Evolutionary conservation across 1,284 basidiomycete species (phyloP), one percentile per base, ranked within the genome.

Genomic region (Fistulina hepatica): DNA sequence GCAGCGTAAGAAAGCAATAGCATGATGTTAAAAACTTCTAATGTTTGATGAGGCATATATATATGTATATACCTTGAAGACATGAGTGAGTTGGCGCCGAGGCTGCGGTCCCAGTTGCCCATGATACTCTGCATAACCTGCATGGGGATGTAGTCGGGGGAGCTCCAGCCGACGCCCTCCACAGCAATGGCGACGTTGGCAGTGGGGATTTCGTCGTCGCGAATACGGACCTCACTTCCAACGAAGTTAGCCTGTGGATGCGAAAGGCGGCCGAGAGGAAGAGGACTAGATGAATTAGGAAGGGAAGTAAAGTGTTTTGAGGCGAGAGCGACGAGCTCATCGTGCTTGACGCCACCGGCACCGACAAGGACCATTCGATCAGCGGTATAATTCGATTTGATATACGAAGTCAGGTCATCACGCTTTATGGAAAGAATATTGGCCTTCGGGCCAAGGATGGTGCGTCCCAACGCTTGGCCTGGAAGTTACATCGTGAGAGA

Each of bases 301-400:
- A 99, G 82, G 42, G 69, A 63, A 47, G 85, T 81, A 60, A 99
- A 97, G 67, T 97, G 81, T 64, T 91, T 81, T 64, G 92, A 80
- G 39, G 94, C 95, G 42, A 97, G 81, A 61, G 92, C 83, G 61
- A 97, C 91, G 48, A 99, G 83, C 52, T 89, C 81, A 22, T 73
- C 69, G 66, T 98, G 94, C 54, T 92, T 81, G 51, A 98, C 81
- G 49, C 92, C 94, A 47, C 95, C 95, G 40, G 93, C 81, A 49
- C 95, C 95, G 49, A 97, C 94, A 43, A 99, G 81, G 44, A 95
- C 91, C 91, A 98, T 97, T 49, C 92, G 89, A 71, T 99, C 94
- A 41, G 94, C 83, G 37, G 90, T 93, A 69, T 98, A 98, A 73
- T 98, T 97, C 53, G 83, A 92, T 64, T 90, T 80, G 69, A 98